Percentiles rank a stretch among this genome's conserved stretches.
These are phyloP conservation scores for Eucalyptus cloeziana DNA, from an alignment of 345 rosid genomes.

Conservation along the genomic window DNA sequence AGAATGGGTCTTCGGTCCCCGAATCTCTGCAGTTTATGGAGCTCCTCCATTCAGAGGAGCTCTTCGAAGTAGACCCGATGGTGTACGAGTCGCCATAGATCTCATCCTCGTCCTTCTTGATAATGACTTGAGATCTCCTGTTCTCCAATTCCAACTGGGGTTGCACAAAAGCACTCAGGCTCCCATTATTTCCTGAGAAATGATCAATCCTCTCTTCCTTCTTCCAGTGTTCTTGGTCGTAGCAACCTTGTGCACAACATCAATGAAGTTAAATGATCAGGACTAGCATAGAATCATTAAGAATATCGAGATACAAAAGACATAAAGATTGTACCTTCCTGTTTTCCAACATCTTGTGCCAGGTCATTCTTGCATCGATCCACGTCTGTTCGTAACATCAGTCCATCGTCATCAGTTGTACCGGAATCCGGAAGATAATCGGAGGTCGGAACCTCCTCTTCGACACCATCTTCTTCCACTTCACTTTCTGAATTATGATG, in stretches of 20 bases:
- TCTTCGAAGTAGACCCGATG: constrained; percentile 87
- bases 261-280: not conserved
- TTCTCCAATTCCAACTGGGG: not conserved
- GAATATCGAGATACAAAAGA: not conserved
- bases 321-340: not conserved
- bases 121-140: not conserved
- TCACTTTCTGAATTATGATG: not conserved
- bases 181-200: not conserved
- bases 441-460: not conserved
- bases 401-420: not conserved
- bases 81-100: constrained; percentile 82
- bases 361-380: not conserved
- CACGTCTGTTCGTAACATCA: not conserved
- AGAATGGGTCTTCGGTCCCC: constrained; percentile 81
- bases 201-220: not conserved
- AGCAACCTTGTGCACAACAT: not conserved
- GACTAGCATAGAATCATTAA: not conserved
- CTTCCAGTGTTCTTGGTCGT: not conserved
- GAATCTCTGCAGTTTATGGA: constrained; percentile 61
- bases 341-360: not conserved
- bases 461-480: not conserved
- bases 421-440: not conserved
- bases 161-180: not conserved
- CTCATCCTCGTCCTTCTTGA: not conserved
- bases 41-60: constrained; percentile 99